A percentile compares a stretch with the other conserved stretches of the same genome.
phyloP scores from a whole-genome alignment of 805 yeast genomes.

The Hanseniaspora clermontiae region DNA sequence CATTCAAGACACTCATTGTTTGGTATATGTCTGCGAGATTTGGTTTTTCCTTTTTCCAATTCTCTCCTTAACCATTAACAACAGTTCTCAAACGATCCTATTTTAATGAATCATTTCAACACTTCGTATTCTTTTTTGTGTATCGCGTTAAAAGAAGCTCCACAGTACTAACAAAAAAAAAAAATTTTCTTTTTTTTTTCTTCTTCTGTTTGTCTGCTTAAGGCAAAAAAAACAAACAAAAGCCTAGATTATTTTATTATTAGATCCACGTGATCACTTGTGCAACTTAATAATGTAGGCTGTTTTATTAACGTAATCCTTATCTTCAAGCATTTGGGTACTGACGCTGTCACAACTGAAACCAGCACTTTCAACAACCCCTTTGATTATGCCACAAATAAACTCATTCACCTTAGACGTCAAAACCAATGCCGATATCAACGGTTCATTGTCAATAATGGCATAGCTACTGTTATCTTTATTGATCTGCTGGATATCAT shows the following conservation, averaged over 20 bases:
- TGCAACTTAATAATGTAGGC: slow-evolving; percentile 60
- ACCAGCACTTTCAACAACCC: slow-evolving; percentile 57
- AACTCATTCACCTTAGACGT: slow-evolving; percentile 71
- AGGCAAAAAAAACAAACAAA: background rate
- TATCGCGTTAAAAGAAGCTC: background rate
- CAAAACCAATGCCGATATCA: slow-evolving; percentile 52
- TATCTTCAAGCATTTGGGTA: slow-evolving; percentile 58
- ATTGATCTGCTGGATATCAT: slow-evolving; percentile 62
- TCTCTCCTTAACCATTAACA: no score
- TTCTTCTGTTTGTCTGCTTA: background rate
- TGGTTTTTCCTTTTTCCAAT: no score
- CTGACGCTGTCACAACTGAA: slow-evolving; percentile 58
- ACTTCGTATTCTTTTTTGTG: background rate
- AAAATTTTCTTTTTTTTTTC: background rate
- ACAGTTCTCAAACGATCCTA: no score
- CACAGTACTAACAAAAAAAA: no score
- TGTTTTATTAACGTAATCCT: slow-evolving; percentile 44
- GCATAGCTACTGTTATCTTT: slow-evolving; percentile 56
- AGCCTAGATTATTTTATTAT: background rate
- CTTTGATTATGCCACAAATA: slow-evolving; percentile 78
- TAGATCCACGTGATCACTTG: background rate
- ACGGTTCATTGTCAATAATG: slow-evolving; percentile 68
- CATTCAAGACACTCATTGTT: background rate
- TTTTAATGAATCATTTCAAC: no score
- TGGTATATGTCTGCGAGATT: background rate